Evolutionary conservation across 345 rosid species (phyloP), one percentile per base, ranked within the genome.

Genomic region (Bruguiera parviflora): DNA sequence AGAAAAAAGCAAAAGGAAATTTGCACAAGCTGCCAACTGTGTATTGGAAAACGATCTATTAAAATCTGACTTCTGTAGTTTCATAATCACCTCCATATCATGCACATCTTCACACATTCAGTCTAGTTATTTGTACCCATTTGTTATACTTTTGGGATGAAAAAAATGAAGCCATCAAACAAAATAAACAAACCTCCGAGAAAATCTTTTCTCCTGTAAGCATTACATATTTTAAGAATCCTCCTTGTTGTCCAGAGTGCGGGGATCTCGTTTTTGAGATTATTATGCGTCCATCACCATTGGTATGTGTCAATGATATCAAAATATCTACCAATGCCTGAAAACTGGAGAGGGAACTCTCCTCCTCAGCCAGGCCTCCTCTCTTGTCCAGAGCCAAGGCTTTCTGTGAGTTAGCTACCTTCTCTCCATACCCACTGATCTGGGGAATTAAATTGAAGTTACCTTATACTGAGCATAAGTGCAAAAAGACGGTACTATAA

Each of bases 271-370:
- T 67, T 78, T 75, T 88, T 47, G 98, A 91, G 75, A 94, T 85
- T 81, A 94, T 88, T 68, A 94, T 80, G 71, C 92, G 80, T 68
- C 97, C 98, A 86, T 91, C 97, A 29, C 97, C 87, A 60, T 94
- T 81, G 68, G 78, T 86, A 74, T 91, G 85, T 76, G 92, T 89
- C 61, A 94, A 83, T 2, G 97, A 92, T 24, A 68, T 72, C 75
- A 89, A 72, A 77, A 94, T 82, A 72, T 82, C 91, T 55, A 77
- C 83, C 39, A 94, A 83, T 49, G 91, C 85, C 71, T 81, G 86
- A 81, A 94, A 94, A 73, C 92, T 81, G 51, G 96, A 81, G 65
- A 89, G 86, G 46, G 79, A 77, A 80, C 90, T 89, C 63, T 60
- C 81, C 58, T 81, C 79, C 75, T 84, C 94, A 43, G 65, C 75